Conservation (phyloP, 345 rosid genomes). For the Eutrema japonicum region DNA sequence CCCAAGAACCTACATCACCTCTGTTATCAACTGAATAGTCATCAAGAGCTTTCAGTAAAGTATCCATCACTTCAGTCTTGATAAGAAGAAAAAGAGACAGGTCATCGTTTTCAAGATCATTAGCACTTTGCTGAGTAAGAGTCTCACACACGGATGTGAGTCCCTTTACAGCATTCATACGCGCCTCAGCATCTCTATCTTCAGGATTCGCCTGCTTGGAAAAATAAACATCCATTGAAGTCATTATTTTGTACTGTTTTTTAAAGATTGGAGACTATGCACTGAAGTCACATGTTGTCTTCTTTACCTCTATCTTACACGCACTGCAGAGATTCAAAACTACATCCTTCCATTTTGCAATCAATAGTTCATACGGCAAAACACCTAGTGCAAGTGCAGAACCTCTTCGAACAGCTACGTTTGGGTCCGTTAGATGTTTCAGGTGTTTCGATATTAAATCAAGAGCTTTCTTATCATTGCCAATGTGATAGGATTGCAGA, state of each 20-base stretch:
- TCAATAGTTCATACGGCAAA: slow-evolving; percentile 72
- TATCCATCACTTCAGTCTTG: slow-evolving; percentile 78
- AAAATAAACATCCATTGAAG: slow-evolving; percentile 29
- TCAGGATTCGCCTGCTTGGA: slow-evolving; percentile 75
- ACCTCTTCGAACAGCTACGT: slow-evolving; percentile 92
- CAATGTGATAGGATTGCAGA: slow-evolving; percentile 56
- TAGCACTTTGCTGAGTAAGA: slow-evolving; percentile 51
- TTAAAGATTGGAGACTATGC: neutral
- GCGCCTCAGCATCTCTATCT: slow-evolving; percentile 95
- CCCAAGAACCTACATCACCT: slow-evolving; percentile 99
- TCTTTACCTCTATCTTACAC: slow-evolving; percentile 76
- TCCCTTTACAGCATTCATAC: slow-evolving; percentile 92
- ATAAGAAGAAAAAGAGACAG: slow-evolving; percentile 61
- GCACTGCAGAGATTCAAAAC: slow-evolving; percentile 71
- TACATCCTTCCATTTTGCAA: slow-evolving; percentile 65
- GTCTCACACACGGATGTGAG: slow-evolving; percentile 84
- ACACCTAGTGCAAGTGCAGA: slow-evolving; percentile 85
- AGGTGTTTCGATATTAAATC: slow-evolving; percentile 64
- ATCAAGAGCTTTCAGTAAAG: slow-evolving; percentile 80
- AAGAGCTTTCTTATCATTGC: slow-evolving; percentile 44
- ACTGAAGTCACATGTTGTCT: slow-evolving; percentile 20
- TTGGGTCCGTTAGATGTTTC: slow-evolving; percentile 71
- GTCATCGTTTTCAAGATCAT: slow-evolving; percentile 49
- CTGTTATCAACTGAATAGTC: slow-evolving; percentile 96
- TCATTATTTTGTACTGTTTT: slow-evolving; percentile 25